Conservation (phyloP, 2,329 filamentous ascomycete genomes). For the Cytospora leucostoma region DNA sequence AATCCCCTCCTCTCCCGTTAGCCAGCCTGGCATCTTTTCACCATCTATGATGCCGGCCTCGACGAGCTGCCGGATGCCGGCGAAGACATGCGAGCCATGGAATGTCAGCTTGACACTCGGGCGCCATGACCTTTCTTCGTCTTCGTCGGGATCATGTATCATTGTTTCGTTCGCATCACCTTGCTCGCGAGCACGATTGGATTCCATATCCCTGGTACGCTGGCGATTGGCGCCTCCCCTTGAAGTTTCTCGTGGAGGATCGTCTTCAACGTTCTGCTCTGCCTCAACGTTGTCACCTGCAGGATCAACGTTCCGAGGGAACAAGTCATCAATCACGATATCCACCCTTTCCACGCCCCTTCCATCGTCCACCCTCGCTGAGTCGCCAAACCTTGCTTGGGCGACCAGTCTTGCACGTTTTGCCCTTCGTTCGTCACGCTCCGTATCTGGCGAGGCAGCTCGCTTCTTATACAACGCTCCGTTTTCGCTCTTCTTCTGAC, state of each 20-base stretch:
- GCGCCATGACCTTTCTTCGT: conserved; percentile 46
- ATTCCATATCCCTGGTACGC: conserved; percentile 41
- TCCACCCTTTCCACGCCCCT: conserved; percentile 64
- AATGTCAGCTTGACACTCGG: conserved; percentile 68
- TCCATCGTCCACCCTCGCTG: conserved; percentile 56
- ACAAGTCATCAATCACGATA: conserved; percentile 60
- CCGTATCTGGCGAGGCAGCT: conserved; percentile 32
- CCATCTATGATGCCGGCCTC: conserved; percentile 76
- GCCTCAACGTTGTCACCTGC: conserved; percentile 26
- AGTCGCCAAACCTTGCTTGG: conserved; percentile 69
- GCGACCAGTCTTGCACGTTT: conserved; percentile 66
- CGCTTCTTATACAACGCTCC: conserved; percentile 26
- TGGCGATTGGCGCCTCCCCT: conserved; percentile 29
- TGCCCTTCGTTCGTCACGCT: conserved; percentile 39
- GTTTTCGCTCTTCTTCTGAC: conserved; percentile 19
- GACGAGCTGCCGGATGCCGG: conserved; percentile 74
- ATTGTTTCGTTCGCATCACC: conserved; percentile 31
- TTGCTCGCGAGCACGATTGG: conserved; percentile 38
- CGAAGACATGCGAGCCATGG: conserved; percentile 76
- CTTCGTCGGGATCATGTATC: conserved; percentile 33
- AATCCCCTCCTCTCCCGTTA: conserved; percentile 84
- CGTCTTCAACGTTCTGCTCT: conserved; percentile 22
- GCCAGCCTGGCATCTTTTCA: conserved; percentile 81
- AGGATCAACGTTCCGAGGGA: conserved; percentile 40
- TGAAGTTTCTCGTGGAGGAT: conserved; percentile 22